Evolutionary conservation across 192 early-diverging fungal species (phyloP), one percentile per base, ranked within the genome.

Genomic region (Coemansia sp.): DNA sequence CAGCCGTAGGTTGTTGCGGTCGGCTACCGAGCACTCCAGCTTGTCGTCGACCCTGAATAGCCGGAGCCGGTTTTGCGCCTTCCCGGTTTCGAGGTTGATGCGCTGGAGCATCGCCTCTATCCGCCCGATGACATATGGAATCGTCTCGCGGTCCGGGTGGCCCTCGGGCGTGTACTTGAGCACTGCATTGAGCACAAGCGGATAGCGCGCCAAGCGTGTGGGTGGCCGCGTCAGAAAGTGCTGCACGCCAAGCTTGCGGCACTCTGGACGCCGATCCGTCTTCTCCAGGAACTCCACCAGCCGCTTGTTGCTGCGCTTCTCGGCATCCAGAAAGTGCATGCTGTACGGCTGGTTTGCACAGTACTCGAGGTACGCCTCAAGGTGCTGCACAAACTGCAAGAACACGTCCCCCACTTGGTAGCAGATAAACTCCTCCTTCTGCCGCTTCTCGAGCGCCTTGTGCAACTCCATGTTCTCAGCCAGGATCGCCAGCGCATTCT

Each of bases 171-270:
- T 93, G 62, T 91, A 84, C 67, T 97, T 92, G 11, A 95, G 79
- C 53, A 95, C 88, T 5, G 89, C 92, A 44, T 87, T 84, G 23
- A 98, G 80, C 34, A 98, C 76, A 34, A 98, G 79, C 23, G 89
- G 90, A 64, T 96, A 98, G 59, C 93, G 85, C 14, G 91, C 94
- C 60, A 97, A 67, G n/a, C 94, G 88, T 15, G 94, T 92, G 0
- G 92, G 92, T 14, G 96, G 96, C 16, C 93, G 88, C 1, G 89
- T 91, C 60, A 97, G 70, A 77, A 96, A 97, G 61, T 91, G 92
- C 81, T 94, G 90, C 24, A 95, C 73, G 53, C 92, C 89, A 39
- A 97, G 77, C 64, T 92, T 94, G 35, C 93, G 85, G 64, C 89
- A 90, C 75, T 92, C 89, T 16, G 94, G 91, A 14, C 76, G 71